A percentile compares a stretch with the other conserved stretches of the same genome.
phyloP scores from a whole-genome alignment of 2,329 filamentous ascomycete species.

The Thermoascus crustaceus region DNA sequence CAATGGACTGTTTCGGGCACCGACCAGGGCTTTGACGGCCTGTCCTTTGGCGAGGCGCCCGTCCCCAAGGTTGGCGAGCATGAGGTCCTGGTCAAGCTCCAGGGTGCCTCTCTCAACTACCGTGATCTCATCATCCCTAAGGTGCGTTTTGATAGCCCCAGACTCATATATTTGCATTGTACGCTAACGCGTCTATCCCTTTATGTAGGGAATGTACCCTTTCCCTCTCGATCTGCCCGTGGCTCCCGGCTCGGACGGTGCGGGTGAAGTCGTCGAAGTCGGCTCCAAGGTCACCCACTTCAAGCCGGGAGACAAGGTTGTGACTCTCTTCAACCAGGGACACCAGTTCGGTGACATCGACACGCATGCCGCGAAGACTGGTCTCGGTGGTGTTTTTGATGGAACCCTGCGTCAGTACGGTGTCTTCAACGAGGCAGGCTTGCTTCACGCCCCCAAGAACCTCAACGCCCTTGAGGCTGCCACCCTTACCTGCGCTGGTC shows the following conservation, averaged over 20 bases:
- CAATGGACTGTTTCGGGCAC: constrained; percentile 48
- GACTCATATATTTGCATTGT: constrained; percentile 34
- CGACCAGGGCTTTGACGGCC: constrained; percentile 50
- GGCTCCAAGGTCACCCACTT: constrained; percentile 50
- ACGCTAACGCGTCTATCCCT: not conserved
- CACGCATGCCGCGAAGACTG: constrained; percentile 37
- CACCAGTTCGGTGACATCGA: constrained; percentile 45
- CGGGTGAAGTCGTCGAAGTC: constrained; percentile 42
- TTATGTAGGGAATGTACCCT: constrained; percentile 24
- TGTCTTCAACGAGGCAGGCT: constrained; percentile 58
- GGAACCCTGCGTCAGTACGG: constrained; percentile 61
- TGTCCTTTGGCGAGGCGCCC: constrained; percentile 46
- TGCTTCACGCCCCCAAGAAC: constrained; percentile 55
- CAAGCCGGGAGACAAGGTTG: constrained; percentile 51
- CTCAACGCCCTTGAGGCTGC: constrained; percentile 47
- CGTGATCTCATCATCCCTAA: constrained; percentile 41
- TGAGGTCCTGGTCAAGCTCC: constrained; percentile 61
- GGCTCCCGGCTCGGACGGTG: constrained; percentile 29
- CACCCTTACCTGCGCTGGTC: constrained; percentile 52
- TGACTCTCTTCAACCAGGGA: constrained; percentile 50
- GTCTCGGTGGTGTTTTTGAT: constrained; percentile 60
- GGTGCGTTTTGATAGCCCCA: constrained; percentile 29
- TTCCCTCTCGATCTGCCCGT: constrained; percentile 25
- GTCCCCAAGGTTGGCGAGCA: constrained; percentile 58
- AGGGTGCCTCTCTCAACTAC: constrained; percentile 44